A percentile compares a stretch with the other conserved stretches of the same genome.
Evolutionary conservation across 306 rosid genomes (phyloP).

Genomic region (Canavalia gladiata): DNA sequence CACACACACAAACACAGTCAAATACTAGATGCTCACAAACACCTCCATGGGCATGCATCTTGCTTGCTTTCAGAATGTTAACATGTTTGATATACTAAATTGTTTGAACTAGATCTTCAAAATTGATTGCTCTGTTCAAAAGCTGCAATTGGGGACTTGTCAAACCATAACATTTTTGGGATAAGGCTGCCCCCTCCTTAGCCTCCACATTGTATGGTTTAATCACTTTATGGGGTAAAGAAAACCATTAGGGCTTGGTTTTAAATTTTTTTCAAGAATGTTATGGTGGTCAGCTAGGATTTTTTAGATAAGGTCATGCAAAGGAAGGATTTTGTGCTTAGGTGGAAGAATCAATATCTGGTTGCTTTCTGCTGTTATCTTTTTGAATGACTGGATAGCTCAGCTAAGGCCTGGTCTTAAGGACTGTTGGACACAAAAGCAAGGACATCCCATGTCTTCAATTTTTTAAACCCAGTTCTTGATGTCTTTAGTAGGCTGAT

Average conservation of each 20-base stretch:
- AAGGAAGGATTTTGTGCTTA: not conserved
- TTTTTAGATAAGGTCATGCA: constrained; percentile 1
- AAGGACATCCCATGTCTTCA: no score
- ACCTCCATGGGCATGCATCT: constrained; percentile 9
- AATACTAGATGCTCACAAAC: constrained; percentile 1
- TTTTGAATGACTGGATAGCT: no score
- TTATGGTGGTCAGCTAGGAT: not conserved
- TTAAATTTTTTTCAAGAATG: not conserved
- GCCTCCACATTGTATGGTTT: not conserved
- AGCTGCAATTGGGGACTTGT: constrained; percentile 18
- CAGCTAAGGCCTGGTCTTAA: no score
- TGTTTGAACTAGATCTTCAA: constrained; percentile 31
- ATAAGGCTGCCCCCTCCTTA: not conserved
- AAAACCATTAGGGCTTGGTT: constrained; percentile 1
- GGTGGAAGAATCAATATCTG: not conserved
- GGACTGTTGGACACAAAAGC: no score
- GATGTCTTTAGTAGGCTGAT: no score
- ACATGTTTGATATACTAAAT: not conserved
- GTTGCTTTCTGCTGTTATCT: not conserved
- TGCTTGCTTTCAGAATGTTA: constrained; percentile 14
- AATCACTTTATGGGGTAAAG: not conserved
- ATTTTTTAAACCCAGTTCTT: no score
- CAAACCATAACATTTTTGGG: constrained; percentile 8
- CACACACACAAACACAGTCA: not conserved
- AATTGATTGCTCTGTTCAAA: constrained; percentile 9